Conservation (phyloP, 2,329 filamentous ascomycete genomes). For the Chlorencoelia australis region DNA sequence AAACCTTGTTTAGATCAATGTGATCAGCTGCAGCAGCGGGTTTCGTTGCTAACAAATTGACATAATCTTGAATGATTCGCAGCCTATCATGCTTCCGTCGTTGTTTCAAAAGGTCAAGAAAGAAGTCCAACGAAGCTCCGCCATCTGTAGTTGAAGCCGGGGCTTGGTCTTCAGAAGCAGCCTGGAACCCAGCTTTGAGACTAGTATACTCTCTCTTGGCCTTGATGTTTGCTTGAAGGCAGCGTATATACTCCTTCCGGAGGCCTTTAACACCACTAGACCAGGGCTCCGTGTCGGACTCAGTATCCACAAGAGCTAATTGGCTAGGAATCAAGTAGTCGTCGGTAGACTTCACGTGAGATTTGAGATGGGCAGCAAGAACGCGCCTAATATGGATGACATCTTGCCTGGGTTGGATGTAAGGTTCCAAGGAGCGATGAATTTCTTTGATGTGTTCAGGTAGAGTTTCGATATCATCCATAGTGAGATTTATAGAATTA, state of each 20-base stretch:
- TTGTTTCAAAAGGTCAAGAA: slow-evolving; percentile 41
- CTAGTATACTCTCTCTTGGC: slow-evolving; percentile 37
- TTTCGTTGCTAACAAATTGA: slow-evolving; percentile 41
- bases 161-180: no score
- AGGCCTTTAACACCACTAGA: slow-evolving; percentile 34
- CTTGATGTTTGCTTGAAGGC: slow-evolving; percentile 40
- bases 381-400: slow-evolving; percentile 45
- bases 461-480: slow-evolving; percentile 15
- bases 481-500: no score
- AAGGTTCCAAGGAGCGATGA: slow-evolving; percentile 38
- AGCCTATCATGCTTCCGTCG: slow-evolving; percentile 42
- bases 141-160: slow-evolving; percentile 7
- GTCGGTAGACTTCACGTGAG: slow-evolving; percentile 29
- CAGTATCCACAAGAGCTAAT: slow-evolving; percentile 38
- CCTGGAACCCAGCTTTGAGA: slow-evolving; percentile 8
- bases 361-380: slow-evolving; percentile 42
- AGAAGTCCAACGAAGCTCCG: slow-evolving; percentile 35
- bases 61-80: slow-evolving; percentile 38
- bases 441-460: slow-evolving; percentile 32
- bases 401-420: slow-evolving; percentile 47
- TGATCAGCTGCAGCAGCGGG: slow-evolving; percentile 41
- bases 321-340: slow-evolving; percentile 28
- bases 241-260: slow-evolving; percentile 45
- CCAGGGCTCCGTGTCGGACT: slow-evolving; percentile 28
- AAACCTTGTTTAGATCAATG: slow-evolving; percentile 29